Evolutionary conservation across 176 grass and related monocot genomes (phyloP).

Genomic region (Poa annua): DNA sequence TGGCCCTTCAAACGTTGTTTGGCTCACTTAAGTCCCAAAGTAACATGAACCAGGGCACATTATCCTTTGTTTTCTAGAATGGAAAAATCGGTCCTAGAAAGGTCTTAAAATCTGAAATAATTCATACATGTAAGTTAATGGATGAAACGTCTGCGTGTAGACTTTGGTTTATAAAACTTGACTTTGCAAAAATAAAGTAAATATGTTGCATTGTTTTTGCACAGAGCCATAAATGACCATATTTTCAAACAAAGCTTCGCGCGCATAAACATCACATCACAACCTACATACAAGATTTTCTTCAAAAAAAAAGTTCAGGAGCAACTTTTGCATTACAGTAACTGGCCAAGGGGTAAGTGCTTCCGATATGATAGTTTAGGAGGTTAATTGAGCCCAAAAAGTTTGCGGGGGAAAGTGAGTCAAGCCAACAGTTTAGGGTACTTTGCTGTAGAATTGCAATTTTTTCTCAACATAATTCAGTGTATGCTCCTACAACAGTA

Average conservation of each 20-base stretch:
- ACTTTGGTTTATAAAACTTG: neutral
- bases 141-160: neutral
- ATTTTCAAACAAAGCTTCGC: neutral
- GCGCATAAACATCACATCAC: neutral
- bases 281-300: constrained; percentile 17
- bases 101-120: neutral
- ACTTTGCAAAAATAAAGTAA: constrained; percentile 6
- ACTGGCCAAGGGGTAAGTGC: neutral
- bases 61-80: neutral
- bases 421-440: neutral
- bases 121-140: neutral
- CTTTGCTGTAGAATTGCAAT: neutral
- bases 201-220: neutral
- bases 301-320: neutral
- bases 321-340: neutral
- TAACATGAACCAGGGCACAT: neutral
- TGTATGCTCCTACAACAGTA: neutral
- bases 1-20: neutral
- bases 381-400: neutral
- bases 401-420: neutral
- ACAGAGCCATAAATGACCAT: neutral
- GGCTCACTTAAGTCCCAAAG: neutral
- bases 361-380: neutral
- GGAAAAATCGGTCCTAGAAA: neutral
- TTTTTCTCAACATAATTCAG: neutral